Conservation (phyloP, 768 basidiomycete species). For the Boletus pseudopeckii region DNA sequence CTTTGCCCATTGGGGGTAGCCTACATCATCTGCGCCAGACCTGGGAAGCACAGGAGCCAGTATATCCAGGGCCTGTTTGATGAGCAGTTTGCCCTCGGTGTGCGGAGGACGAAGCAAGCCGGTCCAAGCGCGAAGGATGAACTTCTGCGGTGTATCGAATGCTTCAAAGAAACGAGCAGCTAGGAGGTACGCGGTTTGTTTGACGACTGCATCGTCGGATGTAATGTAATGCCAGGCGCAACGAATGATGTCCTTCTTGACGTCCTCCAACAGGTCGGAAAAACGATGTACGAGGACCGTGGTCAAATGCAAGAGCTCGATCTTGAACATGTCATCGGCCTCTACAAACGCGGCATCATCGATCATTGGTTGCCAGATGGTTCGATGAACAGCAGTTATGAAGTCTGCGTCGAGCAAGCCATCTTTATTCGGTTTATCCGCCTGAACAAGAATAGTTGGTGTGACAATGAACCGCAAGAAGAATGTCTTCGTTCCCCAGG, state of each 20-base stretch:
- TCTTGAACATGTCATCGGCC: conserved; percentile 81
- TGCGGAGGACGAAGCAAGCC: conserved; percentile 80
- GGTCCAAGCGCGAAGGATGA: conserved; percentile 87
- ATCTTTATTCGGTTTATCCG: conserved; percentile 50
- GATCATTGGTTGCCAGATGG: conserved; percentile 80
- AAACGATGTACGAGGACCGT: conserved; percentile 86
- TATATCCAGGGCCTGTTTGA: conserved; percentile 83
- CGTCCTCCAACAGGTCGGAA: conserved; percentile 71
- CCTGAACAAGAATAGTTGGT: conserved; percentile 79
- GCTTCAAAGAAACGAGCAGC: conserved; percentile 89
- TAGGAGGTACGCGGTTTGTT: conserved; percentile 87
- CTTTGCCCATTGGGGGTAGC: conserved; percentile 78
- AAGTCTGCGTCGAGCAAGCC: conserved; percentile 71
- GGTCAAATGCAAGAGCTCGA: conserved; percentile 88
- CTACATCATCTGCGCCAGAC: conserved; percentile 53
- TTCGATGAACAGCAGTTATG: conserved; percentile 62
- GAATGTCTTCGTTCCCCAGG: conserved; percentile 74
- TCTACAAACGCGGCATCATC: conserved; percentile 49
- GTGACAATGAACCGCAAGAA: conserved; percentile 83
- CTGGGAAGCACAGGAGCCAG: conserved; percentile 79
- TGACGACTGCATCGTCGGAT: conserved; percentile 85
- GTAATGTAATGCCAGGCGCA: conserved; percentile 88
- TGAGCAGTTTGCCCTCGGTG: conserved; percentile 70
- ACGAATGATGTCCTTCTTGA: conserved; percentile 89
- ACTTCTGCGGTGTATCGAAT: conserved; percentile 87